phyloP scores from a whole-genome alignment of 2,329 filamentous ascomycete species.

The Sporothrix mexicana region DNA sequence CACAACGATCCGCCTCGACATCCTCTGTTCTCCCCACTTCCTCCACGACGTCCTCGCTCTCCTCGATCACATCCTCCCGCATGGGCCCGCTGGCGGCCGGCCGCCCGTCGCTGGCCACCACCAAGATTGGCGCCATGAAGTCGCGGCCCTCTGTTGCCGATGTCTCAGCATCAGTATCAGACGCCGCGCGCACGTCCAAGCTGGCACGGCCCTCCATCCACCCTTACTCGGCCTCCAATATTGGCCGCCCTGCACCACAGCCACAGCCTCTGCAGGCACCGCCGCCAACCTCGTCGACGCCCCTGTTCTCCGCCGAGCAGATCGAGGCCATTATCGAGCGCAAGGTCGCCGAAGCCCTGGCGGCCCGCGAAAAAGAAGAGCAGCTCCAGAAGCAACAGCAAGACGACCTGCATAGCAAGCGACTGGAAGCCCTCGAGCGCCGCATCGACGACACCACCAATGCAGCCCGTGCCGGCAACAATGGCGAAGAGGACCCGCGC shows the following conservation, averaged over 20 bases:
- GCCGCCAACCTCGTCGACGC: slow-evolving; percentile 39
- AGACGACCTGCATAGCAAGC: slow-evolving; percentile 44
- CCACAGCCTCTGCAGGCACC: slow-evolving; percentile 25
- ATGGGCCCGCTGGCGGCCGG: slow-evolving; percentile 38
- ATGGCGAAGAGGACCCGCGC: slow-evolving; percentile 68
- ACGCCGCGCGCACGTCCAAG: slow-evolving; percentile 45
- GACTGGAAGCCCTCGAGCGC: slow-evolving; percentile 82
- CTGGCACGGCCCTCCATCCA: slow-evolving; percentile 45
- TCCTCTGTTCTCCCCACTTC: slow-evolving; percentile 40
- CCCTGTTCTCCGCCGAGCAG: slow-evolving; percentile 65
- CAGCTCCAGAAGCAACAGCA: slow-evolving; percentile 44
- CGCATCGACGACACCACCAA: slow-evolving; percentile 72
- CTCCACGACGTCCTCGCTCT: slow-evolving; percentile 42
- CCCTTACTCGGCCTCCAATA: slow-evolving; percentile 29
- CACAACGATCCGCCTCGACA: neutral
- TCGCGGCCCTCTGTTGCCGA: slow-evolving; percentile 45
- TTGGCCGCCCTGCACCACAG: slow-evolving; percentile 3
- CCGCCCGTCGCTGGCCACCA: slow-evolving; percentile 22
- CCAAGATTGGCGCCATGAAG: slow-evolving; percentile 33
- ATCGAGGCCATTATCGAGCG: slow-evolving; percentile 93
- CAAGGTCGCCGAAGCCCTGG: slow-evolving; percentile 87
- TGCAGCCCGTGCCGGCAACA: neutral
- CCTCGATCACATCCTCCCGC: slow-evolving; percentile 34
- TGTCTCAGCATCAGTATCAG: slow-evolving; percentile 15
- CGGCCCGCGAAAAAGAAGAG: slow-evolving; percentile 66